Percentiles rank a stretch among this genome's conserved stretches.
Conservation (phyloP, 352 stramenopile genomes). For the Pythium oligandrum region DNA sequence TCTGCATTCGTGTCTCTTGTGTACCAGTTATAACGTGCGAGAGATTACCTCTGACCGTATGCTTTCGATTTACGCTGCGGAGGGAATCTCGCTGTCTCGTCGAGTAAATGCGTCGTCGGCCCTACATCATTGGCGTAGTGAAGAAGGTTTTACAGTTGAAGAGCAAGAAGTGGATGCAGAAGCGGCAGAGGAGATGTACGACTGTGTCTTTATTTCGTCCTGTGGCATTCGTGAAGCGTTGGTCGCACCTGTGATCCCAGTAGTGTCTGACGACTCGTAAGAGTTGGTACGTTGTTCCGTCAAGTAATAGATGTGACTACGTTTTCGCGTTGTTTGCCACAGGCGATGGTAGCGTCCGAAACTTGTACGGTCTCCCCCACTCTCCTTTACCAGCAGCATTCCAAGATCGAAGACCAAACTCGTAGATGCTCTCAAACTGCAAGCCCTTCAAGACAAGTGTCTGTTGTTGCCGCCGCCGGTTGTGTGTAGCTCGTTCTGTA, state of each 20-base stretch:
- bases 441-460: conserved; percentile 34
- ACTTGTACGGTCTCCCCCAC: conserved; percentile 38
- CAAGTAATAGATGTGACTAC: no score
- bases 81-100: conserved; percentile 37
- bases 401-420: conserved; percentile 57
- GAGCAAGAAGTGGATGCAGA: conserved; percentile 31
- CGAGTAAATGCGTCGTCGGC: conserved; percentile 20
- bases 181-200: conserved; percentile 22
- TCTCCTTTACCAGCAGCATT: conserved; percentile 55
- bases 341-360: conserved; percentile 28
- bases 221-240: neutral
- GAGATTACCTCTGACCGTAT: conserved; percentile 60
- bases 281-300: neutral
- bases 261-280: neutral
- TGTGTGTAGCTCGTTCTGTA: conserved; percentile 34
- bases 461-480: conserved; percentile 36
- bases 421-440: conserved; percentile 58
- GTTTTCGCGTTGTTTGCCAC: conserved; percentile 14
- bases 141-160: conserved; percentile 44
- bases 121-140: conserved; percentile 1
- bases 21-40: conserved; percentile 64
- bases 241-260: neutral
- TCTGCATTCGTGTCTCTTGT: conserved; percentile 66
- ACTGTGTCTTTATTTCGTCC: conserved; percentile 17
- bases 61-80: conserved; percentile 33